A percentile compares a stretch with the other conserved stretches of the same genome.
These are phyloP conservation scores for Inga laurina DNA, from an alignment of 306 rosid genomes.

Conservation along the genomic window DNA sequence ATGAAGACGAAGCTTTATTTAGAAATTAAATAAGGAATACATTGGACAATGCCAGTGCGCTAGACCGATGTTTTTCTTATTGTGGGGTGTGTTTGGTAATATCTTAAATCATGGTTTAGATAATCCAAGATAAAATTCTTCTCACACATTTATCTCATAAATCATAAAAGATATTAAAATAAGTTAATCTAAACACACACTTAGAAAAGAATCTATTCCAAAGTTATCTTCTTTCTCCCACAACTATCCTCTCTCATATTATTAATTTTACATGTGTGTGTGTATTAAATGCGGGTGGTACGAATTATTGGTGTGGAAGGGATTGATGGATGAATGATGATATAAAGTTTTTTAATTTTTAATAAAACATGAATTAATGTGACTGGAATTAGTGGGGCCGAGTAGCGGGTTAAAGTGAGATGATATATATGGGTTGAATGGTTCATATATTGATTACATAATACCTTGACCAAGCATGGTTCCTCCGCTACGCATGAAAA, in stretches of 20 bases:
- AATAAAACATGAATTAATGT: background rate
- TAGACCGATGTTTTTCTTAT: slow-evolving; percentile 43
- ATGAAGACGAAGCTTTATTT: slow-evolving; percentile 18
- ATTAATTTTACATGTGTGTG: background rate
- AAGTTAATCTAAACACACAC: too few relatives aligned
- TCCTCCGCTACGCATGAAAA: background rate
- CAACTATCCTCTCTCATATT: slow-evolving; percentile 29
- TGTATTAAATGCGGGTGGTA: background rate
- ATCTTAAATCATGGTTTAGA: too few relatives aligned
- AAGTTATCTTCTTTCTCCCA: background rate
- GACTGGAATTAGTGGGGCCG: slow-evolving; percentile 31
- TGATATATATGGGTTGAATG: background rate
- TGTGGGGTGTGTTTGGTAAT: too few relatives aligned
- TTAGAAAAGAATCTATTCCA: slow-evolving; percentile 34
- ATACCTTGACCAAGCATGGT: slow-evolving; percentile 2
- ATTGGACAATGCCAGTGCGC: slow-evolving; percentile 42
- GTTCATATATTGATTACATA: slow-evolving; percentile 3
- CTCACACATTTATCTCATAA: too few relatives aligned
- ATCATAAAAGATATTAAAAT: too few relatives aligned
- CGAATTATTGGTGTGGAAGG: background rate
- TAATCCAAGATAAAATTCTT: too few relatives aligned
- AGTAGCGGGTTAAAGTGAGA: slow-evolving; percentile 9
- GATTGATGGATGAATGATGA: background rate
- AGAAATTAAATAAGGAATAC: slow-evolving; percentile 32
- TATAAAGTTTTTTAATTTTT: background rate